Percentiles rank a stretch among this genome's conserved stretches.
These are phyloP conservation scores for Sporobolomyces roseus DNA, from an alignment of 768 basidiomycete genomes.

Conservation along the genomic window DNA sequence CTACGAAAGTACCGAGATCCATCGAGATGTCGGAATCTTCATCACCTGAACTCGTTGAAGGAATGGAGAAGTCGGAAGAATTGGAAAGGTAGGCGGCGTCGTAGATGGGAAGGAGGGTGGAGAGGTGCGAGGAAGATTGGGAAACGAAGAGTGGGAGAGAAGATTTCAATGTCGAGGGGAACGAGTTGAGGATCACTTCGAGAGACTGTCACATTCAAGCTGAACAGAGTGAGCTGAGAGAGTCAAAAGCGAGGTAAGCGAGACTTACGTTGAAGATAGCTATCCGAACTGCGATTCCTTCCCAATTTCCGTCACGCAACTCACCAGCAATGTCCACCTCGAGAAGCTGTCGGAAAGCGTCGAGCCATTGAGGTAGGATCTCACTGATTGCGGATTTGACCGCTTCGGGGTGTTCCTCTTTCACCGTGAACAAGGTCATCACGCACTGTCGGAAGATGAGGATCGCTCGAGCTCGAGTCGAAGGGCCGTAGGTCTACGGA, in stretches of 20 bases:
- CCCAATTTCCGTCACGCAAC: slow-evolving; percentile 63
- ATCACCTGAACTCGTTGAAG: slow-evolving; percentile 63
- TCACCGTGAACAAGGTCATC: slow-evolving; percentile 86
- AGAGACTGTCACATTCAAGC: slow-evolving; percentile 69
- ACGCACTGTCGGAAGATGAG: slow-evolving; percentile 87
- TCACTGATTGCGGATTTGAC: slow-evolving; percentile 75
- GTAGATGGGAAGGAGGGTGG: slow-evolving; percentile 57
- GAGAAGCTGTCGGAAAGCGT: slow-evolving; percentile 76
- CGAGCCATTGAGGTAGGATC: slow-evolving; percentile 86
- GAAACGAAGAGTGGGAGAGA: slow-evolving; percentile 48
- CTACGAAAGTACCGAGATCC: slow-evolving; percentile 65
- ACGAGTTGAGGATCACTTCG: slow-evolving; percentile 71
- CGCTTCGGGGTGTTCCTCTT: slow-evolving; percentile 81
- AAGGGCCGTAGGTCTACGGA: slow-evolving; percentile 60
- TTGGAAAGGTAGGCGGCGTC: slow-evolving; percentile 48
- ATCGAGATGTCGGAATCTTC: slow-evolving; percentile 60
- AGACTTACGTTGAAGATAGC: slow-evolving; percentile 75
- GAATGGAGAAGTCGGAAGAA: slow-evolving; percentile 50
- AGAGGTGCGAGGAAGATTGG: slow-evolving; percentile 53
- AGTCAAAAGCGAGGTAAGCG: neutral
- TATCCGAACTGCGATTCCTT: slow-evolving; percentile 69
- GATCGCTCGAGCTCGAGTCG: slow-evolving; percentile 79
- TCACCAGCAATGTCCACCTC: slow-evolving; percentile 63
- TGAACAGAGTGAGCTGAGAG: neutral
- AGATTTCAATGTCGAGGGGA: slow-evolving; percentile 66